Conservation (phyloP, 2,329 filamentous ascomycete genomes). For the Coleophoma cylindrospora region DNA sequence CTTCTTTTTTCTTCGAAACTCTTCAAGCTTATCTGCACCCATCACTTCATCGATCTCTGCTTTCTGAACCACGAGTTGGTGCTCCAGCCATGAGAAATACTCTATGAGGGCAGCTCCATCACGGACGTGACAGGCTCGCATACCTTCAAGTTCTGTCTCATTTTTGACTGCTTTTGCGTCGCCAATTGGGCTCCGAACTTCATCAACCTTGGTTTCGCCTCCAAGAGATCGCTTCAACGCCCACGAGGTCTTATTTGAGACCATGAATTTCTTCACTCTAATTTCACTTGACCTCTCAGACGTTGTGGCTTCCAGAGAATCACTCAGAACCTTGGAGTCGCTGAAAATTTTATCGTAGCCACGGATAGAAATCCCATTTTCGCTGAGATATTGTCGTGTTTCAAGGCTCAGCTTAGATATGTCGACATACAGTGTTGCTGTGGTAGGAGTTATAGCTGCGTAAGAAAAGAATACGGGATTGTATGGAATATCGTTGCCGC, state of each 20-base stretch:
- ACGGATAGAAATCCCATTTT: slow-evolving; percentile 66
- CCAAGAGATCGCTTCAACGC: slow-evolving; percentile 82
- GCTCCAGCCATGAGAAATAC: slow-evolving; percentile 95
- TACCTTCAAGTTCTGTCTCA: slow-evolving; percentile 79
- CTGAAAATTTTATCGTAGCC: slow-evolving; percentile 79
- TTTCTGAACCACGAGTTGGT: slow-evolving; percentile 73
- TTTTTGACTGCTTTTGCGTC: slow-evolving; percentile 97
- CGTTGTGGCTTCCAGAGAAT: slow-evolving; percentile 32
- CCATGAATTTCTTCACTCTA: slow-evolving; percentile 60
- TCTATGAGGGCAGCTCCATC: slow-evolving; percentile 88
- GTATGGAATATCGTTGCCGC: slow-evolving; percentile 92
- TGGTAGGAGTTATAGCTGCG: slow-evolving; percentile 73
- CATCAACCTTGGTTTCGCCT: slow-evolving; percentile 79
- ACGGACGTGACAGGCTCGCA: slow-evolving; percentile 89
- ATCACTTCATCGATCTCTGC: slow-evolving; percentile 78
- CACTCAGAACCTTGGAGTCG: slow-evolving; percentile 64
- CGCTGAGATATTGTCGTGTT: slow-evolving; percentile 63
- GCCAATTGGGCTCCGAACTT: slow-evolving; percentile 78
- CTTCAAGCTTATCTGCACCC: slow-evolving; percentile 86
- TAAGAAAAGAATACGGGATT: slow-evolving; percentile 99
- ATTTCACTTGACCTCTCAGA: slow-evolving; percentile 25
- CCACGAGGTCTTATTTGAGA: slow-evolving; percentile 91
- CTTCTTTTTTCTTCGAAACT: slow-evolving; percentile 61
- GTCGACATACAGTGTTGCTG: slow-evolving; percentile 80
- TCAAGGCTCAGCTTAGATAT: slow-evolving; percentile 68